phyloP scores from a whole-genome alignment of 331 rosid genomes.

The Dryas integrifolia region DNA sequence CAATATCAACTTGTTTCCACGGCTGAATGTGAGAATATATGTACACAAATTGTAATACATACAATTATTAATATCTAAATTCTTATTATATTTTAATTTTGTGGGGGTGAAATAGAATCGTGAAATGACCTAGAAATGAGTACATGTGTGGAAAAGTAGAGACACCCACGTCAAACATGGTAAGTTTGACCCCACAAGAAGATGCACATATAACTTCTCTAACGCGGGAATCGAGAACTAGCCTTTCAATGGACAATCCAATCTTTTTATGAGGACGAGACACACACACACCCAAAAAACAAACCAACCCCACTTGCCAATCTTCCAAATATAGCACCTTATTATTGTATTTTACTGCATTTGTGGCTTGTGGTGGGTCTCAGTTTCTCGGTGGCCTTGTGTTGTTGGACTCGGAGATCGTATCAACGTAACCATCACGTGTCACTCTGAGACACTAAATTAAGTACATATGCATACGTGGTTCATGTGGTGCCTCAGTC shows the following conservation, averaged over 20 bases:
- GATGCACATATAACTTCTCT: neutral
- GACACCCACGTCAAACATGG: neutral
- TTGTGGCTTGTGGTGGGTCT: neutral
- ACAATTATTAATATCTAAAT: no score
- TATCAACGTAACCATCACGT: constrained; percentile 4
- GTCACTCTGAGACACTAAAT: neutral
- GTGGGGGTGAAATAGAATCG: neutral
- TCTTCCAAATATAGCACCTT: neutral
- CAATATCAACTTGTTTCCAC: no score
- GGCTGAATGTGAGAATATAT: no score
- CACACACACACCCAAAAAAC: neutral
- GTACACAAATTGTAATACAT: no score
- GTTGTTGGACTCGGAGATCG: neutral
- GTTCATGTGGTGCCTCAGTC: no score
- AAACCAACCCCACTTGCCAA: neutral
- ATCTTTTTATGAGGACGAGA: neutral
- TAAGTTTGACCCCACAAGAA: constrained; percentile 1
- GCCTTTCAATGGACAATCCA: neutral
- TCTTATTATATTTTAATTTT: no score
- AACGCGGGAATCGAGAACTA: neutral
- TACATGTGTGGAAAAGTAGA: constrained; percentile 5
- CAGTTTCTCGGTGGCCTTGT: neutral
- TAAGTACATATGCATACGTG: neutral
- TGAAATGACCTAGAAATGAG: constrained; percentile 1
- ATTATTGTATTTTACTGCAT: neutral